Evolutionary conservation across 306 rosid species (phyloP), one percentile per base, ranked within the genome.

Genomic region (Abrus precatorius): DNA sequence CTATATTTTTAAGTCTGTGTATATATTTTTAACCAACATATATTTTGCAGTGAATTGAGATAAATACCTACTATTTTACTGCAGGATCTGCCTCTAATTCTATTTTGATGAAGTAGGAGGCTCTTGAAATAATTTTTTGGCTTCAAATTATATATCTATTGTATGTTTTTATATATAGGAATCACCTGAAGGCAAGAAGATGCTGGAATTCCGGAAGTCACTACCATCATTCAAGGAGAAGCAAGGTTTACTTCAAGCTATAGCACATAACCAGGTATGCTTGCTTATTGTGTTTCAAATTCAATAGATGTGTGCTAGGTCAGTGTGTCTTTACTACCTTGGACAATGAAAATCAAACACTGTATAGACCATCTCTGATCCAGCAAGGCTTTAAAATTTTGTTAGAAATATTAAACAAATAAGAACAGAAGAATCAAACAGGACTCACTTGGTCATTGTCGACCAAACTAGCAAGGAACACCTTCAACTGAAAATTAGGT

Each of bases 211-310:
- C 80, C 94, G 98, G 72, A 82, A 81, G 81, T 86, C 89, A 82
- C 96, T 95, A 59, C 99, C 98, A 66, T 88, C 98, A 56, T 95
- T 87, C 83, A 88, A 79, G 79, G 97, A 89, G 86, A 93, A 92
- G 88, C 97, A 90, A 71, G 79, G 97, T 62, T 63, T 95, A 80
- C 85, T 95, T 82, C 83, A 88, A 79, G 91, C 94, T 82, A 86
- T 95, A 84, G 88, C 96, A 64, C 84, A 52, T 29, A 90, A 95
- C 90, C 99, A 95, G 99, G 99, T 87, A 57, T 41, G 53, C 79
- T 83, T 67, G 52, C 69, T 64, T 74, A 65, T 7, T 56, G 66
- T 43, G 66, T 57, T 62, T 86, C 50, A 55, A 32, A 49, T 62
- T 86, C 50, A 55, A 32, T 69, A 59, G 32, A 82, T 61, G 50